Evolutionary conservation across 169 alveolate species (phyloP).

Genomic region (Plasmodium gonderi): DNA sequence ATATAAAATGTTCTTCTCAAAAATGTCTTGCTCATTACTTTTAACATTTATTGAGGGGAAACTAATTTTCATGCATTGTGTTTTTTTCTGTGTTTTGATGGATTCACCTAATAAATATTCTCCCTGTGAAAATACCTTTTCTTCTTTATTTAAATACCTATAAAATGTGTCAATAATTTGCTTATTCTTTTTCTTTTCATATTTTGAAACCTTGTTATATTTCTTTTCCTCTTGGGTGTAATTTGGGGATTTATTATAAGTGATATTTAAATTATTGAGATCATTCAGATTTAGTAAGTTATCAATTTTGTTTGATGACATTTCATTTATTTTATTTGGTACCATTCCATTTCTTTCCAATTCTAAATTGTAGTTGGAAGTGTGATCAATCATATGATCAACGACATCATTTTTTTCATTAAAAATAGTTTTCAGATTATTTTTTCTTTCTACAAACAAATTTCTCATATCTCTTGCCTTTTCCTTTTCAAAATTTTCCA

Average conservation of each 20-base stretch:
- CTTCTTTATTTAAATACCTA: slow-evolving; percentile 70
- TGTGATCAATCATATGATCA: slow-evolving; percentile 67
- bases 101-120: slow-evolving; percentile 44
- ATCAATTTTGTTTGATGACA: slow-evolving; percentile 52
- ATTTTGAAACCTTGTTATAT: slow-evolving; percentile 18
- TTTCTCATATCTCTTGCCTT: slow-evolving; percentile 73
- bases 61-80: slow-evolving; percentile 41
- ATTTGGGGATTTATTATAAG: slow-evolving; percentile 8
- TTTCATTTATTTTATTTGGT: slow-evolving; percentile 42
- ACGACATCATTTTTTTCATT: slow-evolving; percentile 56
- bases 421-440: slow-evolving; percentile 47
- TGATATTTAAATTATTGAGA: slow-evolving; percentile 3
- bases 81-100: slow-evolving; percentile 20
- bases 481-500: slow-evolving; percentile 74
- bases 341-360: slow-evolving; percentile 58
- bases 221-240: slow-evolving; percentile 3
- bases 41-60: slow-evolving; percentile 21
- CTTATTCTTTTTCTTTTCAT: slow-evolving; percentile 69
- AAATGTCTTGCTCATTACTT: slow-evolving; percentile 30
- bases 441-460: slow-evolving; percentile 54
- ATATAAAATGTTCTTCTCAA: slow-evolving; percentile 58
- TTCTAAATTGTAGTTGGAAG: slow-evolving; percentile 40
- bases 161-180: slow-evolving; percentile 57
- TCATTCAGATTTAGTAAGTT: slow-evolving; percentile 24
- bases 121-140: slow-evolving; percentile 15